Conservation (phyloP, 805 yeast genomes). For the Clavispora vitiphila region DNA sequence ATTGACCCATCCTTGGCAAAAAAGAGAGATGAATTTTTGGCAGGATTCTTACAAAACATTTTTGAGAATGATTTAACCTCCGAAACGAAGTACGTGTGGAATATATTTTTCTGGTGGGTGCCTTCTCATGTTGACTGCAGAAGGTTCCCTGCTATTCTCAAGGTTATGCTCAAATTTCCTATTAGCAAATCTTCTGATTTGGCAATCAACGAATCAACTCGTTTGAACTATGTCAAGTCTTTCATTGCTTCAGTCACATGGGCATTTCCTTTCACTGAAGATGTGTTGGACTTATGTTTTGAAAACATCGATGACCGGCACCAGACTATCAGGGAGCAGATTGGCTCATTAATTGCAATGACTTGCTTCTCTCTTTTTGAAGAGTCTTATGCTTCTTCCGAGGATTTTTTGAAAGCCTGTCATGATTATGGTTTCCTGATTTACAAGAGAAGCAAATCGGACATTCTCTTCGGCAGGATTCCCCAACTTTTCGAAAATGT, state of each 20-base stretch:
- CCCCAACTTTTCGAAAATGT: constrained; percentile 39
- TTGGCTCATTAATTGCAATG: constrained; percentile 56
- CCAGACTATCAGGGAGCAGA: constrained; percentile 62
- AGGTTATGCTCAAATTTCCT: constrained; percentile 42
- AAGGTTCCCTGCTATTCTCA: constrained; percentile 51
- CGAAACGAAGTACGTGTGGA: constrained; percentile 72
- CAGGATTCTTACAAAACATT: constrained; percentile 39
- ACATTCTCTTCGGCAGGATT: constrained; percentile 29
- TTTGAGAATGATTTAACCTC: constrained; percentile 63
- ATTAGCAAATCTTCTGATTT: constrained; percentile 50
- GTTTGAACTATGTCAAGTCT: constrained; percentile 51
- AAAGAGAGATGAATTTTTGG: constrained; percentile 43
- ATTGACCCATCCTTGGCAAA: constrained; percentile 29
- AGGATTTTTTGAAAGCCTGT: constrained; percentile 37
- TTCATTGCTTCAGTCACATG: constrained; percentile 47
- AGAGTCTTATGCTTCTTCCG: constrained; percentile 36
- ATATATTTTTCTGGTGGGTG: constrained; percentile 67
- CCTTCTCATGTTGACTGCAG: constrained; percentile 64
- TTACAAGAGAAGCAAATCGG: constrained; percentile 12
- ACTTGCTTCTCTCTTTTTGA: constrained; percentile 38
- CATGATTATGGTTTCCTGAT: constrained; percentile 4
- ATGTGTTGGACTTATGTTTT: constrained; percentile 40
- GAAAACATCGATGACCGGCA: constrained; percentile 59
- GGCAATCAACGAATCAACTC: constrained; percentile 60
- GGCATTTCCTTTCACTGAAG: constrained; percentile 49